Base-by-base conservation (phyloP, 2,329 filamentous ascomycete species). In the Dactylonectria estremocensis region DNA sequence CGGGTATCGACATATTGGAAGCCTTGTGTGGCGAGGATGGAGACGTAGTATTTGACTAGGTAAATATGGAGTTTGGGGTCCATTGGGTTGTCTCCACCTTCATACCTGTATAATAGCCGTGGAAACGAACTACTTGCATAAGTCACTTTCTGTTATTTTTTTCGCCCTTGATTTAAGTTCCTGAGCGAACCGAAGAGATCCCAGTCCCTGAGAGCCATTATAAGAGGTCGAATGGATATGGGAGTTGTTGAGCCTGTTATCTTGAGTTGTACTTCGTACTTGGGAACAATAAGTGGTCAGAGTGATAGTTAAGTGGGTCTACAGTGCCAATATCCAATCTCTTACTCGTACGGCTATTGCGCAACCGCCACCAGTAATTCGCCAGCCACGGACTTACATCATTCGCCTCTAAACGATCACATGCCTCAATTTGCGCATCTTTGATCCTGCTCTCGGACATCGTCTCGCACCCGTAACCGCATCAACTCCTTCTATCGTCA, bases 61-160 rank as follows among this genome's bases (percentile, higher is more conserved):
- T 68, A 65, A 66, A 69, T 60, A 68, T 43, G 76, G 75, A 76
- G 76, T 77, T 77, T 62, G 71, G 72, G 73, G 65, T 69, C 59
- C 62, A 71, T 59, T 65, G 48, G 48, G 45, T 63, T 67, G 57
- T 55, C 60, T 69, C 61, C 24, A n/a, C 28, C n/a, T 35, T 5
- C 16, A 56, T 62, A 56, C 71, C 56, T 71, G 72, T 67, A 75
- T 66, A 31, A n/a, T 52, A 67, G 48, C 45, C 50, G 63, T 68
- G 60, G 58, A 33, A 64, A 67, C 53, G 61, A 57, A 66, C 61
- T 54, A 60, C 63, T 71, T 70, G 48, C 65, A 69, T 69, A 66
- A 64, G 45, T 46, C 22, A 72, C 22, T 59, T 60, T 43, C 53
- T 33, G 61, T 61, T 61, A 37, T 59, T 40, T 16, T 40, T 40